Evolutionary conservation across 495 filamentous ascomycete species (phyloP), one percentile per base, ranked within the genome.

Genomic region (Tetracladium setigerum): DNA sequence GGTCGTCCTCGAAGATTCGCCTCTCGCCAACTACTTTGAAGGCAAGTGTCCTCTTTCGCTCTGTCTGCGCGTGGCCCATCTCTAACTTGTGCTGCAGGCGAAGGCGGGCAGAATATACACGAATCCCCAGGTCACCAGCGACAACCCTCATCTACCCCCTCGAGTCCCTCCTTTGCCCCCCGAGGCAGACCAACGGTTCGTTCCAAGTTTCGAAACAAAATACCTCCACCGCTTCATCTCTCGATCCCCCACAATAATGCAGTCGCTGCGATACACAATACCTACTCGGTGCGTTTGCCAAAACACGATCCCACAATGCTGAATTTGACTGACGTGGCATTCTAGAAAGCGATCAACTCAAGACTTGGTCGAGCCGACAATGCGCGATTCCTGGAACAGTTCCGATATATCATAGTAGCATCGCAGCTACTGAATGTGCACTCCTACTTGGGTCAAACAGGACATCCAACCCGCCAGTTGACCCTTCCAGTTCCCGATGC

Each of bases 351-450:
- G 10, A 73, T 86, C 36, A 90, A 87, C 54, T 84, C 86, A 35
- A 79, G 83, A 44, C 76, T 96, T 51, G 84, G 86, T 32, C 76
- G 83, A 53, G 81, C 80, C 46, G 89, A 95, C 52, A 95, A 92
- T 58, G 73, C 83, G 50, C 77, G 80, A 37, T 98, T 98, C 57
- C 74, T 98, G 39, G 92, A 98, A 70, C 85, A 91, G 56, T 96
- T 97, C 46, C 85, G 92, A 18, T 97, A 97, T 61, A 84, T 89
- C 30, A 91, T 98, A 50, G 83, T 97, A 41, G 89, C 91, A 22
- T 98, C 92, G 33, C 92, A 95, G 59, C 76, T 98, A 16, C 69
- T 98, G 43, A 86, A 76, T 54, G 83, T 87, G 43, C 79, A 82
- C 44, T 71, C 76, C 15, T 56, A 52, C 36, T 19, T 47, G 30